Evolutionary conservation across 345 rosid genomes (phyloP).

Genomic region (Cardamine occulta): DNA sequence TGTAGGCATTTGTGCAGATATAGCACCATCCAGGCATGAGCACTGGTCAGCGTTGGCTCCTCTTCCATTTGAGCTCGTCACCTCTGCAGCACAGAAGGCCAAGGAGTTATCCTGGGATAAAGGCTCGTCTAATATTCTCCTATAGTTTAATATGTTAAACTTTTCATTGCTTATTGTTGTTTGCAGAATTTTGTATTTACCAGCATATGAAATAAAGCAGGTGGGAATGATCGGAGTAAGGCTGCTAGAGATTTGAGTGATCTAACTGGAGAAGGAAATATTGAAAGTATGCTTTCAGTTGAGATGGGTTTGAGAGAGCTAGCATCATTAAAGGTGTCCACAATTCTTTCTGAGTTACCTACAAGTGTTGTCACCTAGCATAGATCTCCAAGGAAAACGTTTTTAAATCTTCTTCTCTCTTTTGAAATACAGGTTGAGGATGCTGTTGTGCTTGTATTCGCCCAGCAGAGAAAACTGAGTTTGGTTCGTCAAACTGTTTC

Average conservation of each 20-base stretch:
- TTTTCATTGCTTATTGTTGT: conserved; percentile 5
- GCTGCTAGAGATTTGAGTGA: conserved; percentile 75
- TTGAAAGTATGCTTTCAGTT: conserved; percentile 98
- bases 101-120: conserved; percentile 72
- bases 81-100: conserved; percentile 97
- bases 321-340: conserved; percentile 85
- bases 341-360: conserved; percentile 6
- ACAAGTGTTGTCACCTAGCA: conserved; percentile 25
- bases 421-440: conserved; percentile 74
- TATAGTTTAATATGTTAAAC: background rate
- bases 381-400: background rate
- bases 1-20: conserved; percentile 79
- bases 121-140: conserved; percentile 58
- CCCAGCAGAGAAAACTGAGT: conserved; percentile 68
- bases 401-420: conserved; percentile 2
- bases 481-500: conserved; percentile 57
- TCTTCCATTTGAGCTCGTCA: conserved; percentile 96
- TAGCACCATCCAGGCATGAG: conserved; percentile 83
- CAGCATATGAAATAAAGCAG: conserved; percentile 51
- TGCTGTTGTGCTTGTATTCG: conserved; percentile 78
- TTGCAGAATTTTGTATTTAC: background rate
- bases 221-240: conserved; percentile 70
- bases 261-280: conserved; percentile 97
- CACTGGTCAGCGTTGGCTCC: conserved; percentile 98
- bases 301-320: conserved; percentile 98